phyloP scores from a whole-genome alignment of 257 asterid genomes.

The Henckelia pumila region DNA sequence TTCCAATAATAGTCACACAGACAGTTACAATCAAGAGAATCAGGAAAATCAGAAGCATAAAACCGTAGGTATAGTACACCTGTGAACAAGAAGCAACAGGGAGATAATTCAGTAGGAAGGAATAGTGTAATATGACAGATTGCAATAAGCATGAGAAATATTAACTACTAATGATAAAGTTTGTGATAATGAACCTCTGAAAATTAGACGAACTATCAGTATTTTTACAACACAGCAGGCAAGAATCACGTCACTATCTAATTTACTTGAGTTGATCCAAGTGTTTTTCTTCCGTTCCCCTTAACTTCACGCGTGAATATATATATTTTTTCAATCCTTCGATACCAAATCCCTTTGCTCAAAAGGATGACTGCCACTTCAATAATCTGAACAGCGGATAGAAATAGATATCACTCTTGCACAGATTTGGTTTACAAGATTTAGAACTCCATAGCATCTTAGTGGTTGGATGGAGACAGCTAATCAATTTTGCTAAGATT shows the following conservation, averaged over 20 bases:
- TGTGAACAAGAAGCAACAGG: slow-evolving; percentile 33
- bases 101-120: background rate
- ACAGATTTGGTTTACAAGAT: too few relatives aligned
- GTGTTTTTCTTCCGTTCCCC: background rate
- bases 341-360: background rate
- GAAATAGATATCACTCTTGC: too few relatives aligned
- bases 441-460: too few relatives aligned
- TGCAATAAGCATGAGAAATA: background rate
- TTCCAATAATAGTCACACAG: slow-evolving; percentile 61
- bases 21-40: slow-evolving; percentile 61
- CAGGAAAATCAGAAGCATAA: slow-evolving; percentile 64
- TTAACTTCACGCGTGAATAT: background rate
- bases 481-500: too few relatives aligned
- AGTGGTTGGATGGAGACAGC: too few relatives aligned
- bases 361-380: too few relatives aligned
- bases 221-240: background rate
- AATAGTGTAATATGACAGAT: background rate
- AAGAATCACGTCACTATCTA: background rate
- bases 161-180: background rate
- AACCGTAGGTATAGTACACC: slow-evolving; percentile 71
- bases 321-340: background rate
- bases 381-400: too few relatives aligned
- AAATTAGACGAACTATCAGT: background rate
- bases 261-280: background rate
- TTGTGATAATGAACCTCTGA: background rate